Base-by-base conservation (phyloP, 2,329 filamentous ascomycete genomes). In the Aureobasidium sp. region DNA sequence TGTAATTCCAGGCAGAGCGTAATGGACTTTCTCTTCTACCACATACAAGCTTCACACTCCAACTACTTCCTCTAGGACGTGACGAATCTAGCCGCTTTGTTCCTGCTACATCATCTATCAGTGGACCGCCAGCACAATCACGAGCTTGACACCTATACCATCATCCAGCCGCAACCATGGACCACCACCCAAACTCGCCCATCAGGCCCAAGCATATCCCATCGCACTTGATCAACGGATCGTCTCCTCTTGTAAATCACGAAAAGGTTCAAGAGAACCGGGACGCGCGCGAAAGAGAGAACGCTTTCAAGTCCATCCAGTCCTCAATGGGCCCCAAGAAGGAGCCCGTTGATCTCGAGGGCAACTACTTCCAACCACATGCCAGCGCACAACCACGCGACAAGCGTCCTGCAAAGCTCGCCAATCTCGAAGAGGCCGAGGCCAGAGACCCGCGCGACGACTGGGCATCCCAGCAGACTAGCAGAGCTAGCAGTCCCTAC, bases 241-340 rank as follows among this genome's bases (percentile, higher is more conserved):
- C 53, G n/a, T 79, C 82, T 50, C 77, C 83, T 37, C 76, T 81
- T 50, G 70, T 73, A 35, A 74, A 33, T 33, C 31, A 33, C 31
- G 31, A 33, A 12, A 33, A 33, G 31, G 31, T 77, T 12, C 75
- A 76, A 17, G 75, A 80, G 69, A 76, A 76, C 47, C 76, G 79
- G 64, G 76, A 79, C 65, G 70, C 70, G 59, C 73, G 73, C 66
- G 83, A 86, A 68, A 75, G 82, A 35, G 82, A 86, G 59, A 81
- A 74, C 61, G 77, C 85, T 60, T 81, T 79, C 67, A 78, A 82
- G 19, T 82, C 84, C 27, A 86, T 87, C 63, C 75, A 81, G 66
- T 79, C 79, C 7, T 85, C 83, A 15, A 84, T 83, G 70, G 75
- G 76, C 35, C 76, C 74, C 24, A 74, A 75, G 29, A 76, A 76